Evolutionary conservation across 331 rosid species (phyloP).

Genomic region (Phaseolus coccineus): DNA sequence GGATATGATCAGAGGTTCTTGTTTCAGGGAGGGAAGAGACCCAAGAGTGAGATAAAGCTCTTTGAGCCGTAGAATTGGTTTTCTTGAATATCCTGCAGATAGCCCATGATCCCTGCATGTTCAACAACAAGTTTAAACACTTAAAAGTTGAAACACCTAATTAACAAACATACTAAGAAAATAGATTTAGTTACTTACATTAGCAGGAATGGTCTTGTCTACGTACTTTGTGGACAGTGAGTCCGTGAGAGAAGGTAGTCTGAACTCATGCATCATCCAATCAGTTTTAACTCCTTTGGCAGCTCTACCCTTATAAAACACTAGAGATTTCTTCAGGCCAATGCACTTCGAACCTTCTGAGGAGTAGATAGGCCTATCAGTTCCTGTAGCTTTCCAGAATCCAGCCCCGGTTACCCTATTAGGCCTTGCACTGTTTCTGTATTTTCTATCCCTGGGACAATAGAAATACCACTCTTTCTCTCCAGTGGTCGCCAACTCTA

Average conservation of each 20-base stretch:
- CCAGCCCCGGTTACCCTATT: constrained; percentile 96
- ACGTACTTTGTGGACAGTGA: constrained; percentile 56
- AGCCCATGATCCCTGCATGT: constrained; percentile 91
- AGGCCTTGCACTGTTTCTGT: constrained; percentile 96
- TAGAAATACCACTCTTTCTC: constrained; percentile 97
- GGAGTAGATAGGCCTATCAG: constrained; percentile 88
- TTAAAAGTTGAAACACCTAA: not conserved
- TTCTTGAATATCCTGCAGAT: constrained; percentile 98
- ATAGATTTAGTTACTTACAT: constrained; percentile 53
- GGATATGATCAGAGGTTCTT: constrained; percentile 48
- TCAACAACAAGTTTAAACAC: constrained; percentile 1
- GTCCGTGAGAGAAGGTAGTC: constrained; percentile 78
- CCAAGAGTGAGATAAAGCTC: constrained; percentile 82
- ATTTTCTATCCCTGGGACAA: constrained; percentile 95
- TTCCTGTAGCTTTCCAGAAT: constrained; percentile 98
- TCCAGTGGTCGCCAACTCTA: constrained; percentile 81
- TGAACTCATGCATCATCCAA: constrained; percentile 99
- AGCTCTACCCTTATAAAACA: constrained; percentile 94
- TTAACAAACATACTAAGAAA: not conserved
- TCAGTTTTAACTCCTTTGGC: constrained; percentile 91
- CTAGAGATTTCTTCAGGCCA: constrained; percentile 91
- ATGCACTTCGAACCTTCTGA: constrained; percentile 84
- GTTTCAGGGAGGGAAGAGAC: constrained; percentile 64
- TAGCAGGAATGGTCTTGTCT: constrained; percentile 70
- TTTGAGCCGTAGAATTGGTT: constrained; percentile 76